Conservation (phyloP, 768 basidiomycete genomes). For the Termitomyces sp. region DNA sequence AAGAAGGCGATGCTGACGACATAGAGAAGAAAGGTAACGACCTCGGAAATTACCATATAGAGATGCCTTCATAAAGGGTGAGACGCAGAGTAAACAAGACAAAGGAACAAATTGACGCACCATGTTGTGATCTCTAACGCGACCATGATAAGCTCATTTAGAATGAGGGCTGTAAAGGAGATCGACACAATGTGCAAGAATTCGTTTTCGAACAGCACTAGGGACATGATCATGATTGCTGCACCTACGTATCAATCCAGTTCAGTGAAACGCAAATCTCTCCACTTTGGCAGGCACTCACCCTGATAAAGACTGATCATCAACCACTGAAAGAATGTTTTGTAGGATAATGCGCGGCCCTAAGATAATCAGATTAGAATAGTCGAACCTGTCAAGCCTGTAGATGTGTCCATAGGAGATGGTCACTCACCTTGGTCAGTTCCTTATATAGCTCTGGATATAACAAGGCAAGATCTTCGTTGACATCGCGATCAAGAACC, state of each 20-base stretch:
- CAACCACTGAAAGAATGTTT: constrained; percentile 98
- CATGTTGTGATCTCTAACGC: constrained; percentile 97
- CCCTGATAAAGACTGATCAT: constrained; percentile 99
- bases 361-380: constrained; percentile 27
- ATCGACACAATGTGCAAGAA: constrained; percentile 98
- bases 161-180: constrained; percentile 92
- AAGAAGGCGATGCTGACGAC: constrained; percentile 89
- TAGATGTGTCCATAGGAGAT: background rate
- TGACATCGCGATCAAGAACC: constrained; percentile 94
- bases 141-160: constrained; percentile 99
- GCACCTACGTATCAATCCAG: constrained; percentile 54
- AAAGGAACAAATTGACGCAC: constrained; percentile 37
- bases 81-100: background rate
- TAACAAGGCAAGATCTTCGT: constrained; percentile 88
- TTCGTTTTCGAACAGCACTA: constrained; percentile 94
- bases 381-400: background rate
- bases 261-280: background rate
- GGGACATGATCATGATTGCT: constrained; percentile 97
- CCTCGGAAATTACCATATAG: constrained; percentile 92
- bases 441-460: constrained; percentile 99
- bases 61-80: constrained; percentile 63
- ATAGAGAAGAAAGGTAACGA: constrained; percentile 87
- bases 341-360: constrained; percentile 94
- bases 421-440: constrained; percentile 77
- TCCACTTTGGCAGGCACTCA: constrained; percentile 24